Evolutionary conservation across 805 yeast genomes (phyloP).

Genomic region (Hemisphaericaspora nanyangensis): DNA sequence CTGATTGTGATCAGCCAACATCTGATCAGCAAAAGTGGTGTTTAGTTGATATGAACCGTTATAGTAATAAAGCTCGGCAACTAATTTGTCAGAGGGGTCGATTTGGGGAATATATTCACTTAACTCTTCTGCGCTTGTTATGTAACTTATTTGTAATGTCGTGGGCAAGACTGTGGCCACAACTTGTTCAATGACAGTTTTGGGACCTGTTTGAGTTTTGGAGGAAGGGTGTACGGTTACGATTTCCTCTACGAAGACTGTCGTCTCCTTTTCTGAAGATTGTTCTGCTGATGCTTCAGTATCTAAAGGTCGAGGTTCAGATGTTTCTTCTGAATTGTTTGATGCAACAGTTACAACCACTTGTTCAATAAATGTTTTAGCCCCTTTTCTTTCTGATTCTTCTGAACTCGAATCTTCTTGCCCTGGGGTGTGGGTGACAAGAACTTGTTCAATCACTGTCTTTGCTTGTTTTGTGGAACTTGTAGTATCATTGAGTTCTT

Average conservation of each 20-base stretch:
- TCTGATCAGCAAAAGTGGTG: slow-evolving; percentile 16
- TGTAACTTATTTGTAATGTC: background rate
- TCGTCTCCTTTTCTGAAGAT: background rate
- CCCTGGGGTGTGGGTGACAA: background rate
- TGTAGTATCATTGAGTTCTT: background rate
- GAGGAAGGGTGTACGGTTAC: background rate
- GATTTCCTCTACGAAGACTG: background rate
- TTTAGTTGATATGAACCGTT: slow-evolving; percentile 8
- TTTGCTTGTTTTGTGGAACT: background rate
- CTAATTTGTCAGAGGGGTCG: background rate
- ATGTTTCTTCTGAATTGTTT: background rate
- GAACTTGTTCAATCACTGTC: background rate
- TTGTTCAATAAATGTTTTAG: background rate
- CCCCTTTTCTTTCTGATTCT: background rate
- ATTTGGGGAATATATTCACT: background rate
- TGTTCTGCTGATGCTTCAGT: background rate
- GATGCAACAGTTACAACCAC: background rate
- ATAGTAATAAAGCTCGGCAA: slow-evolving; percentile 3
- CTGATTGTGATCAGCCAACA: slow-evolving; percentile 25
- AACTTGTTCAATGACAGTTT: background rate
- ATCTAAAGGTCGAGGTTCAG: background rate
- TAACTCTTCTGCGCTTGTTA: background rate
- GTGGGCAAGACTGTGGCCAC: background rate
- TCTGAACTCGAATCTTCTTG: background rate
- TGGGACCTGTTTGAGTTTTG: background rate